Evolutionary conservation across 129 eudicot species (phyloP).

Genomic region (Helichrysum umbraculigerum): DNA sequence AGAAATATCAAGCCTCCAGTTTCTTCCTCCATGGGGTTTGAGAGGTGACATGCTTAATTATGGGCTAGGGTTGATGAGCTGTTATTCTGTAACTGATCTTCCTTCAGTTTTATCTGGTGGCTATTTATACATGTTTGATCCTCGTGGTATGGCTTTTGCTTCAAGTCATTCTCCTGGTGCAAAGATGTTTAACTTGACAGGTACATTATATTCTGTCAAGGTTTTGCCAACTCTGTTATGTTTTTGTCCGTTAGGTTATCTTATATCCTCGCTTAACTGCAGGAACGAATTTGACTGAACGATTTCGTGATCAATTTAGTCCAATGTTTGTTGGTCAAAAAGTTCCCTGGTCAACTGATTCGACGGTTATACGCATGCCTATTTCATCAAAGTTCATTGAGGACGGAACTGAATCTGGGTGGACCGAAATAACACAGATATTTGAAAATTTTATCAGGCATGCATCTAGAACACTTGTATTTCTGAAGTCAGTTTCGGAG

Average conservation of each 20-base stretch:
- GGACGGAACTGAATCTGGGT: slow-evolving; percentile 55
- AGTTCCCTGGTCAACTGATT: slow-evolving; percentile 71
- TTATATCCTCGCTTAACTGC: slow-evolving; percentile 23
- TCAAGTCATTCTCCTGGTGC: slow-evolving; percentile 80
- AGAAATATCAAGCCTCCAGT: slow-evolving; percentile 85
- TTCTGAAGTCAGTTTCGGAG: slow-evolving; percentile 88
- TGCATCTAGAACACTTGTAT: slow-evolving; percentile 74
- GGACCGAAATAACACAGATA: slow-evolving; percentile 47
- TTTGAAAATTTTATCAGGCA: slow-evolving; percentile 73
- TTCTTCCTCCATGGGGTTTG: slow-evolving; percentile 97
- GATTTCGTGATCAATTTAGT: slow-evolving; percentile 86
- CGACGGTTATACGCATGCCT: slow-evolving; percentile 89
- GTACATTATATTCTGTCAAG: slow-evolving; percentile 37
- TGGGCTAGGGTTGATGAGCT: slow-evolving; percentile 88
- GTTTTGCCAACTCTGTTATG: slow-evolving; percentile 19
- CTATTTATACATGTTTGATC: slow-evolving; percentile 85
- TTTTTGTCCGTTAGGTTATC: slow-evolving; percentile 12
- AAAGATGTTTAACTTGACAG: slow-evolving; percentile 83
- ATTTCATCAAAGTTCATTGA: slow-evolving; percentile 64
- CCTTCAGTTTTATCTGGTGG: slow-evolving; percentile 88
- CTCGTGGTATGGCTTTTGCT: slow-evolving; percentile 77
- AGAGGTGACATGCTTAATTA: slow-evolving; percentile 87
- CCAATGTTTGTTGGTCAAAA: slow-evolving; percentile 77
- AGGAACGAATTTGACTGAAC: slow-evolving; percentile 86
- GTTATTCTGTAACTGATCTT: slow-evolving; percentile 79